A percentile compares a stretch with the other conserved stretches of the same genome.
phyloP scores from a whole-genome alignment of 1,284 basidiomycete genomes.

The Mycena citricolor region DNA sequence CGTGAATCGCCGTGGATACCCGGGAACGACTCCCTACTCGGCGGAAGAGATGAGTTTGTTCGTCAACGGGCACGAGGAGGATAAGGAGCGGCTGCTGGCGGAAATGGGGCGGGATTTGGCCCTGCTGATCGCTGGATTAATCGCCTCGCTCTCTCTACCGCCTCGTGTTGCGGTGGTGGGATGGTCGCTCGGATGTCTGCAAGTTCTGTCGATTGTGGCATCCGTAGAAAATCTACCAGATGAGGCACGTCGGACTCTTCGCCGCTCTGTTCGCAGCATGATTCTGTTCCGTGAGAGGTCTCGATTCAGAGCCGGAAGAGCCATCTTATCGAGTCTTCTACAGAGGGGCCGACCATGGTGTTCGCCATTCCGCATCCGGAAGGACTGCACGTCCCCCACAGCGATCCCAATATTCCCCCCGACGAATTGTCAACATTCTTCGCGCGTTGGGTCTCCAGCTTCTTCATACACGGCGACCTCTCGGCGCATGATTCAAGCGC shows the following conservation, averaged over 20 bases:
- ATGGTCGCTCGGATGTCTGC: slow-evolving; percentile 16
- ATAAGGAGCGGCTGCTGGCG: slow-evolving; percentile 18
- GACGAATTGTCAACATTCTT: slow-evolving; percentile 11
- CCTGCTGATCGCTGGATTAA: slow-evolving; percentile 23
- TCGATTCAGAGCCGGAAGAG: neutral
- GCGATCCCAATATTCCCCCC: slow-evolving; percentile 14
- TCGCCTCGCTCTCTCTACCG: slow-evolving; percentile 20
- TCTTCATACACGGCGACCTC: slow-evolving; percentile 20
- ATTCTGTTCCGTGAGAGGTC: slow-evolving; percentile 16
- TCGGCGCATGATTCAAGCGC: slow-evolving; percentile 7
- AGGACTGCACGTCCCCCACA: slow-evolving; percentile 12
- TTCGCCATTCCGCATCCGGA: slow-evolving; percentile 11
- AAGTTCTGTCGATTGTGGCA: slow-evolving; percentile 12
- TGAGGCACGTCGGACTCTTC: slow-evolving; percentile 5
- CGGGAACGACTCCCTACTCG: slow-evolving; percentile 25
- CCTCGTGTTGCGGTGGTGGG: slow-evolving; percentile 17
- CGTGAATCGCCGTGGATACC: slow-evolving; percentile 28
- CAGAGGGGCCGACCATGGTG: slow-evolving; percentile 14
- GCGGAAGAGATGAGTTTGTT: slow-evolving; percentile 21
- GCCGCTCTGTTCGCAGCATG: slow-evolving; percentile 10
- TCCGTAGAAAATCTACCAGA: slow-evolving; percentile 9
- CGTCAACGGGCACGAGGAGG: slow-evolving; percentile 11
- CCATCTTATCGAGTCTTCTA: neutral
- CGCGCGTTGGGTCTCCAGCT: slow-evolving; percentile 18
- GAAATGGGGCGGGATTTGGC: slow-evolving; percentile 24